Conservation (phyloP, 2,329 filamentous ascomycete species). For the Xylariaceae sp. region DNA sequence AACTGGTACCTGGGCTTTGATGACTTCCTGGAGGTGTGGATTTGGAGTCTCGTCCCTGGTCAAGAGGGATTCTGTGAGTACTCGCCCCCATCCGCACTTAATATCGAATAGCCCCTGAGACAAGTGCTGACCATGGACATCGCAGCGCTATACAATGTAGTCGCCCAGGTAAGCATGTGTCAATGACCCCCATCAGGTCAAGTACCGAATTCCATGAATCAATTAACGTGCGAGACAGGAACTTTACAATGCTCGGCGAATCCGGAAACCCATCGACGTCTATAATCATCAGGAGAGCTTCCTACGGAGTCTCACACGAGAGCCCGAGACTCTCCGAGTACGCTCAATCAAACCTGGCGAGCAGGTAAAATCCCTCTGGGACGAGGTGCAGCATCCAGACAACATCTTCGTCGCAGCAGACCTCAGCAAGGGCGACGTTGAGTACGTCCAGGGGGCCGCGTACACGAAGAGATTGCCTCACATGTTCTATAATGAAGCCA, state of each 20-base stretch:
- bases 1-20: conserved; percentile 29
- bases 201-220: neutral
- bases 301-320: conserved; percentile 25
- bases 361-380: conserved; percentile 25
- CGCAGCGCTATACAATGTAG: conserved; percentile 21
- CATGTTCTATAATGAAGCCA: conserved; percentile 27
- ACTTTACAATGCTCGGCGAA: conserved; percentile 28
- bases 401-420: conserved; percentile 21
- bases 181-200: neutral
- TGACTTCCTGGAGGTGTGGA: conserved; percentile 31
- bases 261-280: conserved; percentile 24
- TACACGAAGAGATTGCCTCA: conserved; percentile 8
- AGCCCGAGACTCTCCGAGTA: conserved; percentile 25
- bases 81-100: neutral
- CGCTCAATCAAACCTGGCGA: conserved; percentile 27
- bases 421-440: conserved; percentile 4
- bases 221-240: conserved; percentile 19
- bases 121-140: neutral
- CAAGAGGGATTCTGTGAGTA: neutral
- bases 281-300: conserved; percentile 26
- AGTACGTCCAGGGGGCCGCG: neutral
- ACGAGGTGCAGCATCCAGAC: conserved; percentile 20
- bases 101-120: neutral
- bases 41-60: conserved; percentile 30
- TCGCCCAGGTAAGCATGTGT: conserved; percentile 16